Percentiles rank a stretch among this genome's conserved stretches.
Evolutionary conservation across 2,329 filamentous ascomycete species (phyloP).

Genomic region (Phialophora verrucosa): DNA sequence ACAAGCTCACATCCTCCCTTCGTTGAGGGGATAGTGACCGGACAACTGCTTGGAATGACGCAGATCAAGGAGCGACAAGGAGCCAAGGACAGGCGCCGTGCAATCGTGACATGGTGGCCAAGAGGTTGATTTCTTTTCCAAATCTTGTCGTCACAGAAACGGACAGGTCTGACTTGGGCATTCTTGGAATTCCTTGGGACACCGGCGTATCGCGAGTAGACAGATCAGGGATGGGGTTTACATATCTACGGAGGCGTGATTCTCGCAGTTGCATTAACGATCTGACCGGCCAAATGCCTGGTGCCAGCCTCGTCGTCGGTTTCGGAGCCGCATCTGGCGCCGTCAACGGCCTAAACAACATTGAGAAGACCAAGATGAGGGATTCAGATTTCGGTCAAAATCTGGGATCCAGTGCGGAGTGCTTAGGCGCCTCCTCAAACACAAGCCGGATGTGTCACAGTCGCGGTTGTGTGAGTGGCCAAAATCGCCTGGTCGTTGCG

Average conservation of each 20-base stretch:
- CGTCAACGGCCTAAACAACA: no score
- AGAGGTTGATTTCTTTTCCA: slow-evolving; percentile 1
- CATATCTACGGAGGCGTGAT: not conserved
- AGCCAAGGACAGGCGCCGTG: slow-evolving; percentile 9
- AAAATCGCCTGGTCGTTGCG: slow-evolving; percentile 10
- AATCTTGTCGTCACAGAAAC: slow-evolving; percentile 12
- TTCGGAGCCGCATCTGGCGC: not conserved
- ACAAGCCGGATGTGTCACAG: slow-evolving; percentile 14
- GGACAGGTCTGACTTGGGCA: slow-evolving; percentile 2
- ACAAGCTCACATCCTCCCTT: not conserved
- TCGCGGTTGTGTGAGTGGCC: slow-evolving; percentile 11
- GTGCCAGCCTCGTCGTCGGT: not conserved
- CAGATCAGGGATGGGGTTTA: not conserved
- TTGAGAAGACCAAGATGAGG: not conserved
- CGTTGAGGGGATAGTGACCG: not conserved
- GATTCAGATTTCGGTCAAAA: slow-evolving; percentile 2
- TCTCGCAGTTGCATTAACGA: not conserved
- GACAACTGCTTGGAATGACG: slow-evolving; percentile 2
- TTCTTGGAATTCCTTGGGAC: slow-evolving; percentile 2
- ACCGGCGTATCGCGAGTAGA: not conserved
- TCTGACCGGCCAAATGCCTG: not conserved
- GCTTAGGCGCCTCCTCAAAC: slow-evolving; percentile 26
- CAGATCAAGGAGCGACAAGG: not conserved
- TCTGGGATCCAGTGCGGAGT: not conserved
- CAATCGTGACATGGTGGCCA: not conserved